Base-by-base conservation (phyloP, 148 eudicot species). In the Persicaria maculosa region DNA sequence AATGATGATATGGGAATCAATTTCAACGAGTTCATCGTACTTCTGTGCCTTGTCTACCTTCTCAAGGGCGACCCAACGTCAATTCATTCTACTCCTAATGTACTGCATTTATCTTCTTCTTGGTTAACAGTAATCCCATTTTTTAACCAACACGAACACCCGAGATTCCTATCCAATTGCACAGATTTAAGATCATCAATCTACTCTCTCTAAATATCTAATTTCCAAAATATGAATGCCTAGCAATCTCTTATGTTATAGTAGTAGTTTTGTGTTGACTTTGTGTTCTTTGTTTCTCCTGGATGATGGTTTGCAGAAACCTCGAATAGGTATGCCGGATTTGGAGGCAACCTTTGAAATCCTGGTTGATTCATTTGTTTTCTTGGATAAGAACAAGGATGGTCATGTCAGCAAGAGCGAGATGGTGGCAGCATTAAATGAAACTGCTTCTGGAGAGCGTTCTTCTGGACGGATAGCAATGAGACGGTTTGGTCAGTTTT, bases 381-480 rank as follows among this genome's bases (percentile, higher is more conserved):
- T 90, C 78, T 72, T 91, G 88, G 98, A 94, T 87, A 89, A 88
- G 80, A 91, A 94, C 81, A 90, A 90, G 84, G 97, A 94, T 83
- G 98, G 97, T 16, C 83, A 90, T 81, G 98, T 94, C 55, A 91
- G 95, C 86, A 89, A 78, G 82, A 86, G 50, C 71, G 98, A 91
- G 88, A 91, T 94, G 98, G 74, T 87, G 76, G 79, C 87, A n/a
- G 91, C 98, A 4, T 87, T 91, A 17, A 87, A 91, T 81, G 98
- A 91, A 80, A 83, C 90, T 57, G 76, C 82, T 69, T 40, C 82
- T 17, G 97, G 98, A 68, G 98, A 86, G 78, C 80, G 90, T 74
- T 94, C 97, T 72, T 90, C 97, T n/a, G 97, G 96, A 52, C 88
- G 77, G 57, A 91, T 94, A 54, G 98, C 89, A 47, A 81, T 94